Evolutionary conservation across 2,329 filamentous ascomycete species (phyloP).

Genomic region (Incumbomyces lentus): DNA sequence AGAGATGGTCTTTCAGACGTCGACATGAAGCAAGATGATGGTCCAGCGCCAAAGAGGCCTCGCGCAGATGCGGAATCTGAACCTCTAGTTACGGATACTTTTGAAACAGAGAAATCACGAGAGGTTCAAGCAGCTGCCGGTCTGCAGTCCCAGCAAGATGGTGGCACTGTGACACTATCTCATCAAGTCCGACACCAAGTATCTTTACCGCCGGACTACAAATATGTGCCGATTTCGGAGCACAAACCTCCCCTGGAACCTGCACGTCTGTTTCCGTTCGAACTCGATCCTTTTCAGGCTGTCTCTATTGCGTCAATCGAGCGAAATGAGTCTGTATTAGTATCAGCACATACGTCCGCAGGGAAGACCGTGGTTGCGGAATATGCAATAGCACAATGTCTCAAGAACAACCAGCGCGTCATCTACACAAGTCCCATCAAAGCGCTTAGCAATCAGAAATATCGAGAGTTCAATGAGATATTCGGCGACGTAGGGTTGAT

Average conservation of each 20-base stretch:
- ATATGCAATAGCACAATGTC: conserved; percentile 93
- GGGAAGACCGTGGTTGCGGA: conserved; percentile 98
- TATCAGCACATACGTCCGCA: conserved; percentile 93
- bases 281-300: conserved; percentile 93
- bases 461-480: conserved; percentile 86
- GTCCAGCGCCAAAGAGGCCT: conserved; percentile 37
- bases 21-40: conserved; percentile 22
- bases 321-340: conserved; percentile 87
- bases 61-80: conserved; percentile 53
- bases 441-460: conserved; percentile 96
- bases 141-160: conserved; percentile 51
- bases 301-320: conserved; percentile 91
- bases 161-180: conserved; percentile 66
- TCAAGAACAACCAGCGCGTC: conserved; percentile 94
- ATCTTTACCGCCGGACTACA: conserved; percentile 83
- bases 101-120: conserved; percentile 88
- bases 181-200: conserved; percentile 99
- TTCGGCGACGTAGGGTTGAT: conserved; percentile 96
- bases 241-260: conserved; percentile 84
- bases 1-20: conserved; percentile 9
- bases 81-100: conserved; percentile 82
- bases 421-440: conserved; percentile 99
- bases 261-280: conserved; percentile 75
- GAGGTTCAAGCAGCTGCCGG: conserved; percentile 75
- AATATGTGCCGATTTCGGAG: conserved; percentile 87